Percentiles rank a stretch among this genome's conserved stretches.
These are phyloP conservation scores for Lachnellula occidentalis DNA, from an alignment of 2,329 filamentous ascomycete genomes.

Conservation along the genomic window DNA sequence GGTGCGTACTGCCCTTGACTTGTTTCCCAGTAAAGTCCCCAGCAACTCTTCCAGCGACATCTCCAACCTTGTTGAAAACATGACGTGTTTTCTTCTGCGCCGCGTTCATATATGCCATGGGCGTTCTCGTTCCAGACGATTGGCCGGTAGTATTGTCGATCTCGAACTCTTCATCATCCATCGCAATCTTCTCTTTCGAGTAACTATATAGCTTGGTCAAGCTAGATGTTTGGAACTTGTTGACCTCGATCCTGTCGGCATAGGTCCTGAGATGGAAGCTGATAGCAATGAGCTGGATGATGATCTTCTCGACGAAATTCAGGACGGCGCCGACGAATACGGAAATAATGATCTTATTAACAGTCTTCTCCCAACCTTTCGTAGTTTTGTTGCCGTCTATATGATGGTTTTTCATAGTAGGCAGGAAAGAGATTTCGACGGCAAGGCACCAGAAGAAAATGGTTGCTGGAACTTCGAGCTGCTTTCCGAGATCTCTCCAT, in stretches of 20 bases:
- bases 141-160: slow-evolving; percentile 21
- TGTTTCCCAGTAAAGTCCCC: slow-evolving; percentile 83
- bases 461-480: slow-evolving; percentile 78
- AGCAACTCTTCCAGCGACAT: slow-evolving; percentile 78
- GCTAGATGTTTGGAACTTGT: slow-evolving; percentile 79
- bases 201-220: slow-evolving; percentile 58
- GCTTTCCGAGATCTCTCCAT: slow-evolving; percentile 82
- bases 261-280: slow-evolving; percentile 91
- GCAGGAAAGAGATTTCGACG: slow-evolving; percentile 78
- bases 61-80: slow-evolving; percentile 73
- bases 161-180: slow-evolving; percentile 73
- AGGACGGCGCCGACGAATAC: slow-evolving; percentile 74
- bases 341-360: slow-evolving; percentile 81
- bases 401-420: slow-evolving; percentile 64
- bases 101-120: slow-evolving; percentile 62
- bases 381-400: slow-evolving; percentile 44
- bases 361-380: slow-evolving; percentile 65
- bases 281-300: slow-evolving; percentile 91
- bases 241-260: slow-evolving; percentile 81
- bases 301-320: slow-evolving; percentile 86
- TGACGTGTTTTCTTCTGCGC: slow-evolving; percentile 69
- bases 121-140: slow-evolving; percentile 54
- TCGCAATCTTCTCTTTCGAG: slow-evolving; percentile 57
- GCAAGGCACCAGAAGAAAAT: slow-evolving; percentile 91
- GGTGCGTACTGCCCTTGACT: slow-evolving; percentile 65